phyloP scores from a whole-genome alignment of 2,329 filamentous ascomycete genomes.

The Tricladium varicosporioides region DNA sequence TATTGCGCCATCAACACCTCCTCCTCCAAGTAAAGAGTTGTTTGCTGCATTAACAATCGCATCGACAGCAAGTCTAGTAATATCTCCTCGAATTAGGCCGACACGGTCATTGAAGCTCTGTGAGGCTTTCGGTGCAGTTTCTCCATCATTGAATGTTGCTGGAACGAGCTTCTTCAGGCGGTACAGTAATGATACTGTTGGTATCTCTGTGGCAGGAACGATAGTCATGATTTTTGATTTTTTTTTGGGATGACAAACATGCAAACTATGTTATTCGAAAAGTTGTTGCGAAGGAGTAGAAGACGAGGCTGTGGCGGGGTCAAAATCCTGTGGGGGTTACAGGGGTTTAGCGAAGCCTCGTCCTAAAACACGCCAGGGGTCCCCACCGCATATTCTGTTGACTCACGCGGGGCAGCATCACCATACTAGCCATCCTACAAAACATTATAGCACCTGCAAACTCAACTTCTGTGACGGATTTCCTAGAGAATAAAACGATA shows the following conservation, averaged over 20 bases:
- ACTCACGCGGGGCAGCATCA: conserved; percentile 5
- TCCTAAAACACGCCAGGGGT: conserved; percentile 1
- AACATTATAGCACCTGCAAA: not conserved
- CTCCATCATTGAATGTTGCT: conserved; percentile 20
- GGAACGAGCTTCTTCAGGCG: conserved; percentile 31
- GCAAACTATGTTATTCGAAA: not conserved
- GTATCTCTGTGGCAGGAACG: conserved; percentile 30
- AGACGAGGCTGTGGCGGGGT: not conserved
- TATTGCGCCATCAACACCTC: conserved; percentile 89
- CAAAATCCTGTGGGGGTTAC: not conserved
- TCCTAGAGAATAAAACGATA: too few relatives aligned
- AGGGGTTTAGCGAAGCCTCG: conserved; percentile 4
- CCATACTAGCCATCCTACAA: not conserved
- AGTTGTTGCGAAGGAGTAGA: not conserved
- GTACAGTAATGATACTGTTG: conserved; percentile 33
- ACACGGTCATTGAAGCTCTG: conserved; percentile 66
- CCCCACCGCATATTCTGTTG: conserved; percentile 1
- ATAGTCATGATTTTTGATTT: conserved; percentile 30
- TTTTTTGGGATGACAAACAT: conserved; percentile 25
- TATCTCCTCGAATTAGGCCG: conserved; percentile 70
- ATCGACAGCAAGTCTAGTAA: conserved; percentile 75
- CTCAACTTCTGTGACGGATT: too few relatives aligned
- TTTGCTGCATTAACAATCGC: conserved; percentile 96
- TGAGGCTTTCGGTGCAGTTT: conserved; percentile 39
- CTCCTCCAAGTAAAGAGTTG: conserved; percentile 71